Conservation (phyloP, 441 rosid species). For the Daphne laureola region DNA sequence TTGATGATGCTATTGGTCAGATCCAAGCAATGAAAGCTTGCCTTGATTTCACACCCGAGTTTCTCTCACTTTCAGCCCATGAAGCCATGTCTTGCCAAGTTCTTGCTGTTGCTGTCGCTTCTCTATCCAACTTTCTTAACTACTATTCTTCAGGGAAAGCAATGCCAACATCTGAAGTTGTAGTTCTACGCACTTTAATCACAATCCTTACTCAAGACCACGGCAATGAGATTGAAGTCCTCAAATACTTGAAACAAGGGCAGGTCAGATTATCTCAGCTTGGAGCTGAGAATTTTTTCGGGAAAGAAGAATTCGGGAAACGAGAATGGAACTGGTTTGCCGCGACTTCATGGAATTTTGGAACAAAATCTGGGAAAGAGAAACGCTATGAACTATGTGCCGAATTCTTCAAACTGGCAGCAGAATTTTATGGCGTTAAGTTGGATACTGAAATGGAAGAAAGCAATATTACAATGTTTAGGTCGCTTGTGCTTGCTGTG, state of each 20-base stretch:
- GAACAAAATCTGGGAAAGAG: conserved; percentile 64
- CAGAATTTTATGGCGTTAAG: conserved; percentile 43
- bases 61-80: conserved; percentile 79
- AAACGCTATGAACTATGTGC: conserved; percentile 59
- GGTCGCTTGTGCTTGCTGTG: conserved; percentile 55
- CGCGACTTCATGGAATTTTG: conserved; percentile 73
- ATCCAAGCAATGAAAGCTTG: conserved; percentile 62
- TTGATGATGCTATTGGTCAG: conserved; percentile 55
- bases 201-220: conserved; percentile 54
- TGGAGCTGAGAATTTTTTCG: conserved; percentile 64
- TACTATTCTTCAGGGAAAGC: conserved; percentile 52
- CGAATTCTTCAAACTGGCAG: conserved; percentile 55
- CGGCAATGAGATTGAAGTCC: conserved; percentile 53
- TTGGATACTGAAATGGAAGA: conserved; percentile 45
- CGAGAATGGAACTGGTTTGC: conserved; percentile 88
- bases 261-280: conserved; percentile 51
- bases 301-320: conserved; percentile 70
- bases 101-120: conserved; percentile 66
- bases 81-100: conserved; percentile 89
- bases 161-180: conserved; percentile 66
- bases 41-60: conserved; percentile 80
- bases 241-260: conserved; percentile 48
- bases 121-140: conserved; percentile 64
- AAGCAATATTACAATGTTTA: conserved; percentile 44
- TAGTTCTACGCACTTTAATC: conserved; percentile 69